Conservation (phyloP, 2,329 filamentous ascomycete genomes). For the Penicillium sp. region DNA sequence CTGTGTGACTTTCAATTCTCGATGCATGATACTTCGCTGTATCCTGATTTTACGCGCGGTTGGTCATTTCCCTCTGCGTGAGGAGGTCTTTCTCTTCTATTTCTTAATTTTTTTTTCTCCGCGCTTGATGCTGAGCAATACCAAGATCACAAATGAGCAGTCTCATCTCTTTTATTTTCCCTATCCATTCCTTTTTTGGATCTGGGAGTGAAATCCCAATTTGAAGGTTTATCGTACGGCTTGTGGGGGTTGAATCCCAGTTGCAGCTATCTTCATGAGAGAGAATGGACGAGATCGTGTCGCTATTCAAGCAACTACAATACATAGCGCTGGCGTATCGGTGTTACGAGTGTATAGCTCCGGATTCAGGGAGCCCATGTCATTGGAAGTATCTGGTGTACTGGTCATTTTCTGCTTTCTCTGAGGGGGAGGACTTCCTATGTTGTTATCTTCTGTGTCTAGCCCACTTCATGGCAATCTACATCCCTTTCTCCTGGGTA, state of each 20-base stretch:
- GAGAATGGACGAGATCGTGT: constrained; percentile 1
- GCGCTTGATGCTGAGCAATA: constrained; percentile 3
- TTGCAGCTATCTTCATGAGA: background rate
- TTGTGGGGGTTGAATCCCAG: background rate
- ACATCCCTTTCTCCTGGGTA: background rate
- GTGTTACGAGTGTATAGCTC: background rate
- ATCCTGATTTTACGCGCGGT: constrained; percentile 25
- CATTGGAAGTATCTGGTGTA: background rate
- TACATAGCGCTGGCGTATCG: constrained; percentile 1
- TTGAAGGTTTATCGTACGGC: background rate
- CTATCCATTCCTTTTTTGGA: background rate
- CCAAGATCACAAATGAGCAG: background rate
- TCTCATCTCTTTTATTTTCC: background rate
- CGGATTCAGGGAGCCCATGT: background rate
- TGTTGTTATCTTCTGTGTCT: background rate
- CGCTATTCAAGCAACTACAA: background rate
- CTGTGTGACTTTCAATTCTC: constrained; percentile 32
- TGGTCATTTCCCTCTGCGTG: constrained; percentile 26
- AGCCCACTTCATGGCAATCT: background rate
- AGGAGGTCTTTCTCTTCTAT: background rate
- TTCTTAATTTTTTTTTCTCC: background rate
- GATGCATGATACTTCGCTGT: constrained; percentile 26
- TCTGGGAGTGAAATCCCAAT: background rate
- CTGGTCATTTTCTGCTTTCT: background rate
- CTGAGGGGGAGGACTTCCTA: too few species aligned